These are phyloP conservation scores for Trichothecium sympodiale DNA, from an alignment of 2,329 filamentous ascomycete species.

Conservation along the genomic window DNA sequence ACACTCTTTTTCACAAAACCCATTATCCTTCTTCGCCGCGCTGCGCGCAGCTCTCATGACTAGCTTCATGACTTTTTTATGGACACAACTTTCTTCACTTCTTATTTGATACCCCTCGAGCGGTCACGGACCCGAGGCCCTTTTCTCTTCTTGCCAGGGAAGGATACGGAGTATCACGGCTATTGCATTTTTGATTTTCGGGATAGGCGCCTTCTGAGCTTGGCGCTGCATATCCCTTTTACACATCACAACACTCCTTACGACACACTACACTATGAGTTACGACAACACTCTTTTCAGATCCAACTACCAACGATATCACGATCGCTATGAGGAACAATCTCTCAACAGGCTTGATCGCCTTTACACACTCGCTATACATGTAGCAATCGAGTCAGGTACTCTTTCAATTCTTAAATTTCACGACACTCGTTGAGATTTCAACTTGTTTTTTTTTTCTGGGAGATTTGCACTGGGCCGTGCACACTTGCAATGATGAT, in stretches of 20 bases:
- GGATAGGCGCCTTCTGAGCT: neutral
- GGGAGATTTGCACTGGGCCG: too few species aligned
- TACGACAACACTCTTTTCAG: neutral
- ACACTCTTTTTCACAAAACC: too few species aligned
- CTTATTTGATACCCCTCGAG: neutral
- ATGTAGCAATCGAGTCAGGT: too few species aligned
- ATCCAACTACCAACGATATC: too few species aligned
- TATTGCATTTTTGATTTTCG: neutral
- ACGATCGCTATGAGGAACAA: too few species aligned
- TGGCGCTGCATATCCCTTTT: conserved; percentile 2
- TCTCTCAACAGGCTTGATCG: too few species aligned
- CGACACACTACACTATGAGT: neutral
- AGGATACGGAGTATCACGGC: neutral
- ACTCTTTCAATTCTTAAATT: too few species aligned
- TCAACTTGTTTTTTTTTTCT: too few species aligned
- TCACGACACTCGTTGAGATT: too few species aligned
- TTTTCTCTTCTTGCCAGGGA: neutral
- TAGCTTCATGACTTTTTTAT: neutral
- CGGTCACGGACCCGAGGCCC: neutral
- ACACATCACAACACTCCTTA: neutral
- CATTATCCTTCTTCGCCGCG: too few species aligned
- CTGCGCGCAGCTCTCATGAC: neutral
- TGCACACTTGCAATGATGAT: too few species aligned
- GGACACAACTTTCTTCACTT: conserved; percentile 1
- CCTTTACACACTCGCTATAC: too few species aligned